Base-by-base conservation (phyloP, 805 yeast genomes). In the Lachancea sp. region DNA sequence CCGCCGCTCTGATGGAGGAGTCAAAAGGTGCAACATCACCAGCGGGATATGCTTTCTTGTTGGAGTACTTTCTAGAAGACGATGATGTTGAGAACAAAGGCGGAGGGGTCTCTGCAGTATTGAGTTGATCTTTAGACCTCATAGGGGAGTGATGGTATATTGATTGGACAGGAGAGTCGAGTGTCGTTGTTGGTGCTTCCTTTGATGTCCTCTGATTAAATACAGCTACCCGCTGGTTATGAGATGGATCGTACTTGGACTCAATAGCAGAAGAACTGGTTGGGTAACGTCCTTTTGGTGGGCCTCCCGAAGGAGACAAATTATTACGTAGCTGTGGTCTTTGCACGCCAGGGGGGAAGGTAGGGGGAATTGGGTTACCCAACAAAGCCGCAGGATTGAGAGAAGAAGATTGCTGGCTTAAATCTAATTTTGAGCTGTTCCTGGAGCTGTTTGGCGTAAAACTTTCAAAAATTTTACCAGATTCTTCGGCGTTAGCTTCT, bases 381-480 rank as follows among this genome's bases (percentile, higher is more conserved):
- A 36, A 20, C 8, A 29, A 55, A 48, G 26, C 36, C 16, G 26
- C 35, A 8, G 24, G 47, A 37, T n/a, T 26, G 26, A 28, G 29
- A 2, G 32, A 16, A 15, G 30, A 20, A 11, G 33, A 20, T 20
- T 41, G 44, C 32, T 57, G 58, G 11, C 51, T 40, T 16, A 63
- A 47, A 47, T 72, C 75, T 16, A 61, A 40, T 17, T 55, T 57
- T 2, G 78, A 71, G 1, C 71, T 66, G 29, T 66, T 74, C 49
- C 88, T 68, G 1, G 88, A 80, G n/a, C 79, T 65, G 2, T 74
- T 65, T 1, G 89, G 88, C 28, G 83, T 78, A 57, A 78, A 81
- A 42, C 78, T 81, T 38, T 85, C 79, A 60, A 83, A 82, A 0
- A 79, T 77, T 8, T 82, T 83, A 1, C 70, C 69, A 19, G 63